Base-by-base conservation (phyloP, 441 rosid species). In the Metrosideros polymorpha region DNA sequence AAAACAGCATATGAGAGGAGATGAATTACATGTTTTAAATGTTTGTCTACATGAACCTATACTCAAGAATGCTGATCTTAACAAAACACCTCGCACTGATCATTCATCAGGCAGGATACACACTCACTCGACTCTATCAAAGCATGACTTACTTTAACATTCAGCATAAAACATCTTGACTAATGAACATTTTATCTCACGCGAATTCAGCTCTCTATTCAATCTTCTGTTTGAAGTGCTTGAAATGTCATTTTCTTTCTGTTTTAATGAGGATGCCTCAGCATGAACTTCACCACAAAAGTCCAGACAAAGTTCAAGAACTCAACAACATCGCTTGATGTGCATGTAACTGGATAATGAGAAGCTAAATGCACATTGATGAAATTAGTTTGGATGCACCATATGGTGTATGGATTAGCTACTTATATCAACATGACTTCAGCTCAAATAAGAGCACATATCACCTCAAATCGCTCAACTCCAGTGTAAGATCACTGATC, bases 401-500 rank as follows among this genome's bases (percentile, higher is more conserved):
- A 71, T 22, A 39, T 39, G 17, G 47, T 10, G 27, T 10, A 71
- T 22, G 17, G 47, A 71, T 71, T 22, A 39, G 45, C 79, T 42
- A 22, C 7, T 71, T 6, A 71, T 35, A 71, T 2, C 79, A 22
- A 22, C 47, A 71, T 6, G 3, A 39, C n/a, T 71, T 71, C 19
- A 53, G 45, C 66, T 35, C 29, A 43, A 55, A 45, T 13, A 39
- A 56, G 87, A 83, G 71, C 79, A 61, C 71, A 4, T 50, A 27
- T 90, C 90, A 96, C 99, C 99, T 96, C 86, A 96, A 92, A 86
- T 96, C 98, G 83, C 95, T 95, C 82, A 98, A 85, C 91, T 98
- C 99, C 88, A 96, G 93, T 4, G 98, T 96, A 57, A 98, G 98
- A 92, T 96, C 99, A 77, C 99, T 98, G 86, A 98, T 94, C 89